Percentiles rank a stretch among this genome's conserved stretches.
Conservation (phyloP, 495 filamentous ascomycete genomes). For the Schizothecium vesticola region DNA sequence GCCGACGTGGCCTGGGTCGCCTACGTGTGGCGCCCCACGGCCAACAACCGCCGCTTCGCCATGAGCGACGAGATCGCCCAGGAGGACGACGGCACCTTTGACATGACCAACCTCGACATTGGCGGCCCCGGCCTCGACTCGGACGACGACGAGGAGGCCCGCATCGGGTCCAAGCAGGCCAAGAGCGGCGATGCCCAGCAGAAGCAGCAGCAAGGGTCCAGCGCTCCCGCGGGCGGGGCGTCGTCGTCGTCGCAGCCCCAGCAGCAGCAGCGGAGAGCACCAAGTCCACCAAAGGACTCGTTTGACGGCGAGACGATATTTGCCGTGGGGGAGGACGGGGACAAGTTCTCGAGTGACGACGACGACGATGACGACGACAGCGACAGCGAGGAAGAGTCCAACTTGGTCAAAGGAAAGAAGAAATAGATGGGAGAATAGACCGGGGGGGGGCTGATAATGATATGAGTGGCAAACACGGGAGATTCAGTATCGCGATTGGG, state of each 20-base stretch:
- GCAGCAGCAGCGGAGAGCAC: slow-evolving; percentile 21
- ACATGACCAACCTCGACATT: slow-evolving; percentile 75
- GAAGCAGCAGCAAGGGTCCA: not conserved
- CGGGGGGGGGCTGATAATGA: not conserved
- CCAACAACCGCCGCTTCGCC: slow-evolving; percentile 93
- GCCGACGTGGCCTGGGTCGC: slow-evolving; percentile 86
- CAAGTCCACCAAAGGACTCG: slow-evolving; percentile 54
- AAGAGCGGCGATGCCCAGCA: slow-evolving; percentile 1
- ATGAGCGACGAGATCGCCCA: slow-evolving; percentile 99
- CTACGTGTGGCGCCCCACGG: slow-evolving; percentile 96
- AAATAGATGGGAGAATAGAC: slow-evolving; percentile 22
- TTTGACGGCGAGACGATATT: slow-evolving; percentile 93
- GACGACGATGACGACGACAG: slow-evolving; percentile 19
- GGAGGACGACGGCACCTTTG: slow-evolving; percentile 93
- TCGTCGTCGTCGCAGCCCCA: slow-evolving; percentile 13
- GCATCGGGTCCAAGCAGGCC: slow-evolving; percentile 34
- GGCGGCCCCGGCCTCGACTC: slow-evolving; percentile 61
- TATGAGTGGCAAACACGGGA: not conserved
- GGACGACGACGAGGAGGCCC: slow-evolving; percentile 60
- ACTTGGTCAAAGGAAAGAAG: slow-evolving; percentile 52
- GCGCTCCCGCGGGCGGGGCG: slow-evolving; percentile 1
- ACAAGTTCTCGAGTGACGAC: slow-evolving; percentile 52
- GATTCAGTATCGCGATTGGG: not conserved
- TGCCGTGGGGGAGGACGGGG: slow-evolving; percentile 81
- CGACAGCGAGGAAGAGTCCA: slow-evolving; percentile 58